A percentile compares a stretch with the other conserved stretches of the same genome.
Evolutionary conservation across 2,329 filamentous ascomycete species (phyloP).

Genomic region (Simplicillium sp.): DNA sequence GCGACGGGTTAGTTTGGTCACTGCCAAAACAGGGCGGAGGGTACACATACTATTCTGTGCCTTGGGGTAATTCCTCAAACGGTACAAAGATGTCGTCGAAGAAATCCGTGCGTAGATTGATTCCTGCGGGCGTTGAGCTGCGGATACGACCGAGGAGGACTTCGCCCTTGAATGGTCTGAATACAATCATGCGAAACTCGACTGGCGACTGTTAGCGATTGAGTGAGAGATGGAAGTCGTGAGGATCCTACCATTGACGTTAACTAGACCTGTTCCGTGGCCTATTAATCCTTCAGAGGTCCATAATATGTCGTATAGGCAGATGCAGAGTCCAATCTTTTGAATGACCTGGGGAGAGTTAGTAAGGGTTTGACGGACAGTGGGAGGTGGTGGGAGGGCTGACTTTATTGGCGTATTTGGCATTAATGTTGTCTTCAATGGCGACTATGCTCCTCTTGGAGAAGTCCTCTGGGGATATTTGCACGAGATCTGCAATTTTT

Average conservation of each 20-base stretch:
- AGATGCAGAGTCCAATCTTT: constrained; percentile 87
- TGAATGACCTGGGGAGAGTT: constrained; percentile 59
- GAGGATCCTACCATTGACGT: constrained; percentile 66
- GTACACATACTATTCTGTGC: constrained; percentile 59
- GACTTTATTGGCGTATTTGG: constrained; percentile 91
- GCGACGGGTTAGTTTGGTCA: constrained; percentile 17
- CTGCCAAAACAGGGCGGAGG: neutral
- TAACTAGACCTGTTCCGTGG: constrained; percentile 83
- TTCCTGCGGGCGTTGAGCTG: constrained; percentile 60
- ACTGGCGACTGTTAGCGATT: constrained; percentile 38
- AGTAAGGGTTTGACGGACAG: neutral
- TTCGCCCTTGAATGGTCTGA: constrained; percentile 92
- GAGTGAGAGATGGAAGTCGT: neutral
- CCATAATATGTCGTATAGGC: constrained; percentile 82
- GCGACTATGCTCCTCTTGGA: constrained; percentile 71
- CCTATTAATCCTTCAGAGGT: constrained; percentile 90
- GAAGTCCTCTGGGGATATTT: constrained; percentile 85
- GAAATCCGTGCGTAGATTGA: constrained; percentile 78
- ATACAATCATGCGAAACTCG: constrained; percentile 87
- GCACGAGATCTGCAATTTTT: constrained; percentile 87
- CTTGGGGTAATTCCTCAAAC: constrained; percentile 62
- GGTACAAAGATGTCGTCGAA: constrained; percentile 88
- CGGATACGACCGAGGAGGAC: constrained; percentile 80
- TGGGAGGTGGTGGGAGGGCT: constrained; percentile 1
- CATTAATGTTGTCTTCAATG: constrained; percentile 93